Evolutionary conservation across 495 filamentous ascomycete genomes (phyloP).

Genomic region (Aspergillus heteromorphus): DNA sequence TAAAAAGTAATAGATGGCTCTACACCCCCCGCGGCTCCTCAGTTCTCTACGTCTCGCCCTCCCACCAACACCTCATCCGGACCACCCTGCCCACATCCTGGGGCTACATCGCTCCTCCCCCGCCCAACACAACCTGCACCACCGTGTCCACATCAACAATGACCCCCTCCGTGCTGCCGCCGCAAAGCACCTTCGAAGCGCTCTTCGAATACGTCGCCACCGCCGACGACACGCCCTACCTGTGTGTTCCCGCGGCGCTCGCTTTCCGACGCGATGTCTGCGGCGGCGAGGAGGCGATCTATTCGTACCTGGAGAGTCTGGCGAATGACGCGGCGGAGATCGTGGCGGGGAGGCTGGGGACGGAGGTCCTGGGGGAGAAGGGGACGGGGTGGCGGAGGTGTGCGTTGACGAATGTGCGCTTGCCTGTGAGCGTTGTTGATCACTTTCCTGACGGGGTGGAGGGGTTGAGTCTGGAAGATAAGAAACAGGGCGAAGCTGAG

Average conservation of each 20-base stretch:
- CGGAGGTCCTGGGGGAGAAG: conserved; percentile 57
- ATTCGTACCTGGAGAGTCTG: conserved; percentile 50
- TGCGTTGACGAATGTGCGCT: conserved; percentile 62
- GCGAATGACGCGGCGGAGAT: conserved; percentile 53
- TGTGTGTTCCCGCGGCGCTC: conserved; percentile 66
- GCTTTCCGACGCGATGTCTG: conserved; percentile 60
- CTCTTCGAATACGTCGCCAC: conserved; percentile 79
- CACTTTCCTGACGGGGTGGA: conserved; percentile 23
- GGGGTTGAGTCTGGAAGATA: no score
- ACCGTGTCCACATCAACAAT: conserved; percentile 23
- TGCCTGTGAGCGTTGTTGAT: no score
- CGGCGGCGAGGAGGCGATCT: conserved; percentile 69
- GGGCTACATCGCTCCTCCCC: conserved; percentile 47
- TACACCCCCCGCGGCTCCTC: conserved; percentile 76
- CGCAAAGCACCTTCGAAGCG: conserved; percentile 52
- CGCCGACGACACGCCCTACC: conserved; percentile 61
- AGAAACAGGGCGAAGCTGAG: no score
- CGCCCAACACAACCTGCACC: conserved; percentile 14
- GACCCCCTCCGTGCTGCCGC: conserved; percentile 37
- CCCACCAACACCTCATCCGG: conserved; percentile 69
- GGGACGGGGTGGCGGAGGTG: conserved; percentile 45
- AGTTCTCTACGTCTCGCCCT: conserved; percentile 67
- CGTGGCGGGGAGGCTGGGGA: conserved; percentile 59
- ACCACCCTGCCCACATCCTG: conserved; percentile 68
- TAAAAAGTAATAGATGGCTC: conserved; percentile 58